phyloP scores from a whole-genome alignment of 75 land plant genomes.

The Pinus taeda region DNA sequence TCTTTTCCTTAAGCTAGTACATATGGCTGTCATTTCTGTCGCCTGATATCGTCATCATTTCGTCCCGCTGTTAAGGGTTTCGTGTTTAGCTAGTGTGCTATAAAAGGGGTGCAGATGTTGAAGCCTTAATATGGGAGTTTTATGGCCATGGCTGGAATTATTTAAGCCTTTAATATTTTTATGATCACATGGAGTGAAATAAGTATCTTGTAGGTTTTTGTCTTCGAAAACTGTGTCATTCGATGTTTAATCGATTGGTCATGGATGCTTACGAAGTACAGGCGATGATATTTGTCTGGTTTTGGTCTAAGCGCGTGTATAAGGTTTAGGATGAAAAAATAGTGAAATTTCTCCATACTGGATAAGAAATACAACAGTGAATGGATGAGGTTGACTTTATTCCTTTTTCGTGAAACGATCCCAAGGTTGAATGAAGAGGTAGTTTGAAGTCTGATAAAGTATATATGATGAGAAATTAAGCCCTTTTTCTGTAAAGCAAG shows the following conservation, averaged over 20 bases:
- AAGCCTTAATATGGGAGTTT: background rate
- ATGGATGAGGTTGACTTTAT: background rate
- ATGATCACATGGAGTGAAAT: background rate
- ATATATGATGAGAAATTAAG: background rate
- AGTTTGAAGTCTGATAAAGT: background rate
- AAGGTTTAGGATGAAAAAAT: too few relatives aligned
- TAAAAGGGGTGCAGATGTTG: background rate
- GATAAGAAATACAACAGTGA: background rate
- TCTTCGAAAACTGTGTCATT: too few relatives aligned
- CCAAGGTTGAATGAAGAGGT: background rate
- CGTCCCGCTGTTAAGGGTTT: background rate
- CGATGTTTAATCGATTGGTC: too few relatives aligned
- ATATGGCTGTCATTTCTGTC: background rate
- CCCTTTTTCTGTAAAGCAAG: background rate
- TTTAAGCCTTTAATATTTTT: background rate
- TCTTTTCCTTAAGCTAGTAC: background rate
- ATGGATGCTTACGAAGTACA: too few relatives aligned
- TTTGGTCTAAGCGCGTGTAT: too few relatives aligned
- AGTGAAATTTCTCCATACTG: too few relatives aligned
- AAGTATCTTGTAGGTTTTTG: too few relatives aligned
- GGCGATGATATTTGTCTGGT: too few relatives aligned
- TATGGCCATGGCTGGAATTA: background rate
- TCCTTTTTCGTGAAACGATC: background rate
- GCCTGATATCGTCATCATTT: background rate
- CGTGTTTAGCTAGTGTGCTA: background rate